These are phyloP conservation scores for Alternaria panax DNA, from an alignment of 2,329 filamentous ascomycete genomes.

Conservation along the genomic window DNA sequence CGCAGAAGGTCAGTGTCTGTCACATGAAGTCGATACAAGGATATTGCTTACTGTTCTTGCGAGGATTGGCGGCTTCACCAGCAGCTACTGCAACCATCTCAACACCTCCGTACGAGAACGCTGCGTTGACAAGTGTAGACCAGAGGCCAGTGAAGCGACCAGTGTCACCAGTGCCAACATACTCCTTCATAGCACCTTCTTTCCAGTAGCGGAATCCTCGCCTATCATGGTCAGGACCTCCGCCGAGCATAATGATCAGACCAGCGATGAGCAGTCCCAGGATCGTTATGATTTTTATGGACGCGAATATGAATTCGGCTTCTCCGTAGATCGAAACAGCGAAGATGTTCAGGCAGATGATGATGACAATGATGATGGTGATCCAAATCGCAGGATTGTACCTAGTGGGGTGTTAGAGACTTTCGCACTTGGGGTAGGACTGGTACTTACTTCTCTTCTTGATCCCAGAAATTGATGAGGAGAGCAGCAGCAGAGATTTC, in stretches of 20 bases:
- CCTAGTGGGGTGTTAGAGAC: slow-evolving; percentile 5
- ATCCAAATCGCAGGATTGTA: slow-evolving; percentile 43
- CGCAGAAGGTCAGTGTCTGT: neutral
- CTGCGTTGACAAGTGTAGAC: slow-evolving; percentile 63
- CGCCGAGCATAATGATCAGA: slow-evolving; percentile 48
- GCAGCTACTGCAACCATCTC: slow-evolving; percentile 50
- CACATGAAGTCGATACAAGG: slow-evolving; percentile 38
- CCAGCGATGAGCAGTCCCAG: slow-evolving; percentile 41
- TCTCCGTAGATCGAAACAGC: slow-evolving; percentile 53
- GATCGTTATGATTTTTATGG: slow-evolving; percentile 56
- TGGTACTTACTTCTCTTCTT: slow-evolving; percentile 27
- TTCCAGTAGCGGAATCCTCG: slow-evolving; percentile 74
- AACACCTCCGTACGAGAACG: slow-evolving; percentile 48
- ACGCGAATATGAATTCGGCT: slow-evolving; percentile 58
- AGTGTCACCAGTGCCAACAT: slow-evolving; percentile 62
- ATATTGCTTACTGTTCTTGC: slow-evolving; percentile 47
- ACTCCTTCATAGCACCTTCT: slow-evolving; percentile 61
- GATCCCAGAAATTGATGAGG: slow-evolving; percentile 46
- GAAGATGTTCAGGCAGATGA: slow-evolving; percentile 46
- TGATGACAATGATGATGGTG: slow-evolving; percentile 45
- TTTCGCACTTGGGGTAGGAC: neutral
- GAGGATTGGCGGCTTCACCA: slow-evolving; percentile 47
- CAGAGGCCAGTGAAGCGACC: slow-evolving; percentile 70
- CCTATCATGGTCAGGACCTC: slow-evolving; percentile 43
- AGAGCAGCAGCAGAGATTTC: slow-evolving; percentile 48